Percentiles rank a stretch among this genome's conserved stretches.
Conservation (phyloP, 2,329 filamentous ascomycete genomes). For the Penicillium hordei region DNA sequence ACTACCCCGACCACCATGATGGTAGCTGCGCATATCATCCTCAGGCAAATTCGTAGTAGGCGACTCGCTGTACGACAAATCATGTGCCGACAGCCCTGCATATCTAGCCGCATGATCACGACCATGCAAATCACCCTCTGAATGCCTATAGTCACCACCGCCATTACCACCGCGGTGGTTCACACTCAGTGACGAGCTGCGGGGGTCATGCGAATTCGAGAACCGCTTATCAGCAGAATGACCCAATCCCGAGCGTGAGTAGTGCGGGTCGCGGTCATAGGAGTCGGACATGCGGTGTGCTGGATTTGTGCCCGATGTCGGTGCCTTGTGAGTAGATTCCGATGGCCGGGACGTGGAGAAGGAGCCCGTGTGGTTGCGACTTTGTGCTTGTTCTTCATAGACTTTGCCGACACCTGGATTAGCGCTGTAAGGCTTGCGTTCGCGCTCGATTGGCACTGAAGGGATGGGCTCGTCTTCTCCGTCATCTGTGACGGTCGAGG, state of each 20-base stretch:
- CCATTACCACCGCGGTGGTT: slow-evolving; percentile 6
- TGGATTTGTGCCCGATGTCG: slow-evolving; percentile 49
- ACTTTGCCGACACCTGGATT: slow-evolving; percentile 60
- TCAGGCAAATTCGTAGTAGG: slow-evolving; percentile 23
- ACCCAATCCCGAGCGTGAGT: slow-evolving; percentile 22
- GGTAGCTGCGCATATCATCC: slow-evolving; percentile 30
- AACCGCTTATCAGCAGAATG: slow-evolving; percentile 9
- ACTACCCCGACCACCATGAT: slow-evolving; percentile 28
- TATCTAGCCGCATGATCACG: slow-evolving; percentile 26
- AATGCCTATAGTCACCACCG: slow-evolving; percentile 35
- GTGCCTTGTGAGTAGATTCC: slow-evolving; percentile 38
- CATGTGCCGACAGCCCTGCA: slow-evolving; percentile 20
- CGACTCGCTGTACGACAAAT: slow-evolving; percentile 28
- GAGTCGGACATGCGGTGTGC: slow-evolving; percentile 59
- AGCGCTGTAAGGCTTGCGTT: slow-evolving; percentile 63
- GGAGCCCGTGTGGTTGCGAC: slow-evolving; percentile 26
- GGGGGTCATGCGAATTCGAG: slow-evolving; percentile 18
- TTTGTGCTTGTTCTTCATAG: slow-evolving; percentile 45
- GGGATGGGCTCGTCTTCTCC: slow-evolving; percentile 45
- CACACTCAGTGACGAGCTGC: slow-evolving; percentile 37
- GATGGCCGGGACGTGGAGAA: slow-evolving; percentile 54
- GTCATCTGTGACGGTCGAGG: slow-evolving; percentile 37
- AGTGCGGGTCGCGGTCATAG: slow-evolving; percentile 33
- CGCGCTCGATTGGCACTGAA: slow-evolving; percentile 60
- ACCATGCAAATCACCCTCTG: slow-evolving; percentile 35